These are phyloP conservation scores for Ochromonas danica DNA, from an alignment of 108 stramenopile species.

Conservation along the genomic window DNA sequence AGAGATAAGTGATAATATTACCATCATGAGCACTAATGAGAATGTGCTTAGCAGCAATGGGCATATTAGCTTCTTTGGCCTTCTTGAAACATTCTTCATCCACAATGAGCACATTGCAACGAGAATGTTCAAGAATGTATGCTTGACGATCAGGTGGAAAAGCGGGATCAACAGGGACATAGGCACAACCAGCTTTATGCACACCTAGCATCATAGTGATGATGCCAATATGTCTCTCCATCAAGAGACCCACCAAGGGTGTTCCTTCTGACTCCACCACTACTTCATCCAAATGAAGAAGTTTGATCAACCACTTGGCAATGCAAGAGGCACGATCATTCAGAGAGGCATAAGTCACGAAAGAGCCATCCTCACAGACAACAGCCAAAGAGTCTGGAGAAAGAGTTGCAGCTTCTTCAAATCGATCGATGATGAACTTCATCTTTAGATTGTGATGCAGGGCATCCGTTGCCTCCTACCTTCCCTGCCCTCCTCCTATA, in stretches of 20 bases:
- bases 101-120: not conserved
- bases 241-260: not conserved
- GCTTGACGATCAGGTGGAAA: constrained; percentile 5
- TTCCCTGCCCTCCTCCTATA: too few species aligned
- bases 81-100: constrained; percentile 1
- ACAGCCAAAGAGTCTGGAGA: too few species aligned
- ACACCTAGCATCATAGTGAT: not conserved
- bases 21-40: not conserved
- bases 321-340: not conserved
- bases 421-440: too few species aligned
- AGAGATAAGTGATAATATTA: not conserved
- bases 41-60: not conserved
- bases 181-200: constrained; percentile 1
- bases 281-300: not conserved
- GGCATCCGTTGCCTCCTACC: too few species aligned
- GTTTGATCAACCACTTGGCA: not conserved
- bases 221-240: not conserved
- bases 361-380: not conserved
- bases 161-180: constrained; percentile 17
- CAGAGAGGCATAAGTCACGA: not conserved
- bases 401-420: too few species aligned
- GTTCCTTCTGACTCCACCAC: not conserved
- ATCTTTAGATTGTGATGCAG: too few species aligned
- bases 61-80: not conserved
- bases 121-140: constrained; percentile 11